Base-by-base conservation (phyloP, 306 rosid species). In the Abrus pulchellus region DNA sequence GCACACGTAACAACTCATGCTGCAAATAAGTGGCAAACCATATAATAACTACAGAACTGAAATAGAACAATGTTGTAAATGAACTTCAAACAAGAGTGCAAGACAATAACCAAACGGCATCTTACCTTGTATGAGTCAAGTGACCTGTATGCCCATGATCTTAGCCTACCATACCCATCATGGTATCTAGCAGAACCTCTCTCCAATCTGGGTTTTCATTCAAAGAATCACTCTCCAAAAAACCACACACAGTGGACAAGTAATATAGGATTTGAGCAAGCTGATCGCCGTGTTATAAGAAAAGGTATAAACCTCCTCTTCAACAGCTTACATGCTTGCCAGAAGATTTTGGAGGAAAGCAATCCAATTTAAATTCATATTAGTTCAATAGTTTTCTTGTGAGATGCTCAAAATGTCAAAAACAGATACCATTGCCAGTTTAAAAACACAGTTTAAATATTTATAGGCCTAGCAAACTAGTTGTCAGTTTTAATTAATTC, bases 1-100 rank as follows among this genome's bases (percentile, higher is more conserved):
- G 94, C 76, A 93, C 96, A 20, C 96, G 92, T 66, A 93, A 83
- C 83, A 93, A 87, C 77, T 93, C 97, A 76, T 85, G 92, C 97
- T 91, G 91, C 86, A 88, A 50, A 41, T 36, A 81, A 67, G 76
- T 44, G 11, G 71, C 12, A 64, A 74, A 48, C 43, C 28, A 83
- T 70, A 40, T 41, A 83, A 82, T 30, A 28, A 40, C 44, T 5
- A 20, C 33, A 68, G 11, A 68, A 48, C 38, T 43, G 14, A 28
- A 57, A 56, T 27, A 48, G 27, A 43, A 48, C n/a, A 45, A 62
- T 29, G 27, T 28, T 5, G 0, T 29, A 66, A 66, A 40, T 34
- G 69, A 67, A 50, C 50, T 78, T 28, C 7, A 40, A 59, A 52
- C 57, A 56, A 73, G 20, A 20, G 20, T 20, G 20, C 20, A 20